phyloP scores from a whole-genome alignment of 352 stramenopile genomes.

The Elongisporangium anandrum region DNA sequence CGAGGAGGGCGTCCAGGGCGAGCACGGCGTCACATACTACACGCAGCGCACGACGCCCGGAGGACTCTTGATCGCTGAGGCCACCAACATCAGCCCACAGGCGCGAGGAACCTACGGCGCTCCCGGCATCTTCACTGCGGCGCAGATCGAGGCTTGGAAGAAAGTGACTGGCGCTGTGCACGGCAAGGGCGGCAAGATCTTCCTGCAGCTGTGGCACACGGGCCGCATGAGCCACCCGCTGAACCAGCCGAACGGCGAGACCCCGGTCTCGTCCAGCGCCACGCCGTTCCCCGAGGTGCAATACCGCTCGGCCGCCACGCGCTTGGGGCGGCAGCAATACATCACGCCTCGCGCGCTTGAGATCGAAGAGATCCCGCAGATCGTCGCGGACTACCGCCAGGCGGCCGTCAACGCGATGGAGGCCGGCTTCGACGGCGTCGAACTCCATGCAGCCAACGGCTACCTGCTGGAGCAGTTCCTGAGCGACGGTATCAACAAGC shows the following conservation, averaged over 20 bases:
- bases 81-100: slow-evolving; percentile 46
- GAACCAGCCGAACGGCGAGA: slow-evolving; percentile 52
- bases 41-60: slow-evolving; percentile 42
- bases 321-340: slow-evolving; percentile 28
- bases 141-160: slow-evolving; percentile 53
- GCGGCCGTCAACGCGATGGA: slow-evolving; percentile 57
- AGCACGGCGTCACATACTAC: slow-evolving; percentile 57
- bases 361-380: slow-evolving; percentile 60
- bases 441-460: slow-evolving; percentile 89
- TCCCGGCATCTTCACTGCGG: slow-evolving; percentile 48
- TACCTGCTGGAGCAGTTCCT: slow-evolving; percentile 93
- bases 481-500: slow-evolving; percentile 74
- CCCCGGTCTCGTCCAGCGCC: slow-evolving; percentile 53
- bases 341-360: slow-evolving; percentile 65
- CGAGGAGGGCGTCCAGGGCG: slow-evolving; percentile 32
- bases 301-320: slow-evolving; percentile 35
- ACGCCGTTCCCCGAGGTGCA: slow-evolving; percentile 25
- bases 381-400: slow-evolving; percentile 67
- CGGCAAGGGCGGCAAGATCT: slow-evolving; percentile 70
- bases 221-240: slow-evolving; percentile 66
- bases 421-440: slow-evolving; percentile 88
- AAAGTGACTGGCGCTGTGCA: slow-evolving; percentile 62
- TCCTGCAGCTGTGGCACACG: slow-evolving; percentile 86
- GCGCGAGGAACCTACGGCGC: slow-evolving; percentile 40
- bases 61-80: slow-evolving; percentile 60